Base-by-base conservation (phyloP, 345 rosid genomes). In the Tarenaya hassleriana region DNA sequence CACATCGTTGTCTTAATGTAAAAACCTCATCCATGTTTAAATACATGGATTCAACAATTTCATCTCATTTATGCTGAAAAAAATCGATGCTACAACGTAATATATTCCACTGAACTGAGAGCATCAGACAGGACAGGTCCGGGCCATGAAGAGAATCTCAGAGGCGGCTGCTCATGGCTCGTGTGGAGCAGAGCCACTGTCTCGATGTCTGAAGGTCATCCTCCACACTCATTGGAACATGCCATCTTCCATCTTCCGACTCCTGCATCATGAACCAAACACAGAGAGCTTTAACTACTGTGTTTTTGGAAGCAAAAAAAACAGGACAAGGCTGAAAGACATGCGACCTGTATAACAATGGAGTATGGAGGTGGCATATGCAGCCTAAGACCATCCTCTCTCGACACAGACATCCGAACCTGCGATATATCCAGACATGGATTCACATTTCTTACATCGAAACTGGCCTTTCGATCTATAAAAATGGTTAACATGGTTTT, bases 341-440 rank as follows among this genome's bases (percentile, higher is more conserved):
- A 31, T 14, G 31, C 42, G 46, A 91, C 98, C 96, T 88, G 98
- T 76, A 81, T 88, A 63, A 92, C 84, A 40, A 74, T 83, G 13
- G 98, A 92, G 73, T 83, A 92, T 7, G 98, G 94, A 1, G 98
- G 98, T 17, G 98, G 96, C 98, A 83, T 85, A 55, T 63, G 82
- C 3, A 92, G 69, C 19, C 20, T 52, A 51, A 81, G 51, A 17
- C 90, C 88, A 14, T 53, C 21, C 47, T 56, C 50, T 39, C 66
- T 70, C 0, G 86, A 60, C 12, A 70, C 72, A 10, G 88, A 76
- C 4, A 81, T 39, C 20, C 97, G 64, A 66, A 88, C 89, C 98
- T 89, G 78, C 53, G 49, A 43, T 52, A 44, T 37, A 40, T 10
- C 18, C 33, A 27, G 19, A 47, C 32, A 41, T 16, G 15, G 37